Evolutionary conservation across 2,329 filamentous ascomycete species (phyloP).

Genomic region (Lecanicillium sp.): DNA sequence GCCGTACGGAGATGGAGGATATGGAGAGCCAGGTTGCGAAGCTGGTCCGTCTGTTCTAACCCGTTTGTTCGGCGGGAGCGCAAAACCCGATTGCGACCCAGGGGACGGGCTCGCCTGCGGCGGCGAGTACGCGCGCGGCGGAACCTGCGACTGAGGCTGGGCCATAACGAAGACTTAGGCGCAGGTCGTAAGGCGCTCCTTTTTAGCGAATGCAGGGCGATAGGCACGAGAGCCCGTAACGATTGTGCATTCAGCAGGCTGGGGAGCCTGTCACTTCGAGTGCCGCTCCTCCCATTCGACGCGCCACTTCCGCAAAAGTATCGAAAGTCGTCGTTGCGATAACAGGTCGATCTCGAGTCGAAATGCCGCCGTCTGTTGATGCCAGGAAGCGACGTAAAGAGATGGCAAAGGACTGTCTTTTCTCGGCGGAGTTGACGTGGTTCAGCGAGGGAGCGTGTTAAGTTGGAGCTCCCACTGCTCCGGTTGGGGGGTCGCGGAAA

Average conservation of each 20-base stretch:
- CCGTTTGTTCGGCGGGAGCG: slow-evolving; percentile 64
- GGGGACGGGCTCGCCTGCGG: slow-evolving; percentile 55
- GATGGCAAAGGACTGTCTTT: not conserved
- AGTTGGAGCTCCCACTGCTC: slow-evolving; percentile 12
- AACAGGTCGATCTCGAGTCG: too few relatives aligned
- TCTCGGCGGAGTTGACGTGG: slow-evolving; percentile 9
- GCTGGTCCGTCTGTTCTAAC: slow-evolving; percentile 48
- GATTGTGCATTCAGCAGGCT: slow-evolving; percentile 33
- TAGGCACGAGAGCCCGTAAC: slow-evolving; percentile 8
- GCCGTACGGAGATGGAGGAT: slow-evolving; percentile 42
- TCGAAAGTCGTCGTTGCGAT: too few relatives aligned
- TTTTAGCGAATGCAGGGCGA: slow-evolving; percentile 3
- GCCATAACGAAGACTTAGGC: slow-evolving; percentile 35
- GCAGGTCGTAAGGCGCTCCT: slow-evolving; percentile 4
- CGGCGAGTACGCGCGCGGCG: slow-evolving; percentile 52
- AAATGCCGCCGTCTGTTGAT: slow-evolving; percentile 1
- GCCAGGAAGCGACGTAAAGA: not conserved
- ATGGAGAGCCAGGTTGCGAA: slow-evolving; percentile 59
- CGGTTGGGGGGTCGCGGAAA: slow-evolving; percentile 26
- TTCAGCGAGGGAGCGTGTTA: slow-evolving; percentile 16
- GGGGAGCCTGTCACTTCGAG: slow-evolving; percentile 39
- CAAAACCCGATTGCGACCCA: slow-evolving; percentile 42
- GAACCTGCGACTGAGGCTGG: slow-evolving; percentile 46
- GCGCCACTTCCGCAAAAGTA: slow-evolving; percentile 11
- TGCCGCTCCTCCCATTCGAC: slow-evolving; percentile 39